Conservation (phyloP, 768 basidiomycete genomes). For the Tremella fuciformis region DNA sequence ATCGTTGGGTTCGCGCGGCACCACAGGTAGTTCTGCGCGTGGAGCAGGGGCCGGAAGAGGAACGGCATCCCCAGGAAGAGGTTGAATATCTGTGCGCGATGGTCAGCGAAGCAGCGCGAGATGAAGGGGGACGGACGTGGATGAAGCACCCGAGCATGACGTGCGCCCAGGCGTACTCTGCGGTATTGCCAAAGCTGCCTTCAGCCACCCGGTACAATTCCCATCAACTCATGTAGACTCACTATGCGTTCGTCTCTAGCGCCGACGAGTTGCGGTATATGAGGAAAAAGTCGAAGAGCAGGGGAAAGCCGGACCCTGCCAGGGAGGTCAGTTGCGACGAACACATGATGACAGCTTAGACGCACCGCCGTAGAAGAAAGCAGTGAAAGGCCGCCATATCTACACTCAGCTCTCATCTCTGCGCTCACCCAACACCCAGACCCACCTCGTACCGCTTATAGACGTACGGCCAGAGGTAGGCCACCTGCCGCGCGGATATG, state of each 20-base stretch:
- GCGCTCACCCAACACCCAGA: neutral
- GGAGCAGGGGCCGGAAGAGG: slow-evolving; percentile 48
- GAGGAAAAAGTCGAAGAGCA: slow-evolving; percentile 50
- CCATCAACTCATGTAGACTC: slow-evolving; percentile 17
- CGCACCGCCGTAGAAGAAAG: slow-evolving; percentile 49
- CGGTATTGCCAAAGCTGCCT: slow-evolving; percentile 35
- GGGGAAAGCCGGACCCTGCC: slow-evolving; percentile 46
- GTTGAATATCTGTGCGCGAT: slow-evolving; percentile 36
- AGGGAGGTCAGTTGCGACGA: no score
- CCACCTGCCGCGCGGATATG: slow-evolving; percentile 29
- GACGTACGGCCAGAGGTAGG: slow-evolving; percentile 37
- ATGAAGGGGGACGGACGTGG: slow-evolving; percentile 25
- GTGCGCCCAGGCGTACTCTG: slow-evolving; percentile 49
- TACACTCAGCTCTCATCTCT: slow-evolving; percentile 10
- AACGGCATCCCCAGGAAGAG: slow-evolving; percentile 41
- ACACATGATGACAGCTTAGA: no score
- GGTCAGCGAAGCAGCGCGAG: neutral
- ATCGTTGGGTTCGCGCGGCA: slow-evolving; percentile 48
- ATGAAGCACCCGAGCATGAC: slow-evolving; percentile 42
- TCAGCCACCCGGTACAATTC: neutral
- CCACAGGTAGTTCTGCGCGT: slow-evolving; percentile 51
- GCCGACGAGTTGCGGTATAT: slow-evolving; percentile 49
- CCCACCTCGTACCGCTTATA: slow-evolving; percentile 33
- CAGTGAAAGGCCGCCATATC: slow-evolving; percentile 47
- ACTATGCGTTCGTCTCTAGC: slow-evolving; percentile 46